Percentiles rank a stretch among this genome's conserved stretches.
These are phyloP conservation scores for Botrytis squamosa DNA, from an alignment of 2,329 filamentous ascomycete genomes.

Conservation along the genomic window DNA sequence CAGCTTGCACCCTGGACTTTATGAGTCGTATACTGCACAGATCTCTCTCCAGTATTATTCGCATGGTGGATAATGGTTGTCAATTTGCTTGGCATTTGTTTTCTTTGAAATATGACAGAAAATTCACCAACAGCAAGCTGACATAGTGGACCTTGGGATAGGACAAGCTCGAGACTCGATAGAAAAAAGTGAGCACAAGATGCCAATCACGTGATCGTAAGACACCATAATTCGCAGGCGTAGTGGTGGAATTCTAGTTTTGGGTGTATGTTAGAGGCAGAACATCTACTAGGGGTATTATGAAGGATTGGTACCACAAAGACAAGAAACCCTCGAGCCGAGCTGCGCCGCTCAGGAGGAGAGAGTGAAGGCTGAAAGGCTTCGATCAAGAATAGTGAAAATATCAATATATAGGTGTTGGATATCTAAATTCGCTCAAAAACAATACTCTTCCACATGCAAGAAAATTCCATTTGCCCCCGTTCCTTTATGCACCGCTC, in stretches of 20 bases:
- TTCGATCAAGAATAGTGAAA: neutral
- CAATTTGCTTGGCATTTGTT: no score
- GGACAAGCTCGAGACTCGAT: neutral
- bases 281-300: neutral
- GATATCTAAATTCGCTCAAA: constrained; percentile 37
- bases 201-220: neutral
- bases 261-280: neutral
- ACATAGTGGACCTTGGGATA: neutral
- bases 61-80: no score
- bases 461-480: constrained; percentile 62
- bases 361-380: neutral
- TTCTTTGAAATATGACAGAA: neutral
- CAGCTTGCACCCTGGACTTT: neutral
- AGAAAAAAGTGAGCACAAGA: neutral
- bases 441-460: constrained; percentile 60
- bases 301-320: neutral
- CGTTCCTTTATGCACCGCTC: constrained; percentile 63
- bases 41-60: neutral
- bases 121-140: neutral
- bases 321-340: neutral
- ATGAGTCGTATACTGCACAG: neutral
- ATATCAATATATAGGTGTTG: neutral
- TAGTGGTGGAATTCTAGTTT: neutral
- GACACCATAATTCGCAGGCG: neutral
- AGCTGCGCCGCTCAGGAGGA: neutral